Base-by-base conservation (phyloP, 2,329 filamentous ascomycete species). In the Elsinoe necatrix region DNA sequence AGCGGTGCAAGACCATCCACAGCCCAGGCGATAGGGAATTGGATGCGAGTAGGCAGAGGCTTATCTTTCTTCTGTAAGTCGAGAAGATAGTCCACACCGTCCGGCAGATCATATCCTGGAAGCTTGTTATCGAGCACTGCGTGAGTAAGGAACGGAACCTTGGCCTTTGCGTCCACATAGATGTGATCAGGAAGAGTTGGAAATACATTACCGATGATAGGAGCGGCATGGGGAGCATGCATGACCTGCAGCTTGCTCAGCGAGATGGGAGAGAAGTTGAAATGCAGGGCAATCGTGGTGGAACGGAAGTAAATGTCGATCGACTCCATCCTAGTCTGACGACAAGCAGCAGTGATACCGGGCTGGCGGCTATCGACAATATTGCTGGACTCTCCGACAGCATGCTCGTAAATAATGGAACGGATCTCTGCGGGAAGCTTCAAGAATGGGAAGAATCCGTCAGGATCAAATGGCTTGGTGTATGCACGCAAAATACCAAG, bases 391-490 rank as follows among this genome's bases (percentile, higher is more conserved):
- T 34, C 12, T 14, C 11, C 16, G 14, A 50, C n/a, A 16, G 25
- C 14, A 31, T 54, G 50, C 35, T 42, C 42, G 20, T 55, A 55
- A 6, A 55, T 20, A 37, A 47, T 47, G 23, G 25, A 5, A 25
- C 54, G 35, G 14, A 55, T 23, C 41, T 55, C 54, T 14, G 54
- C 37, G 14, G 54, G 37, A 18, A 55, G 41, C 9, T 55, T 27
- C 21, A 55, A 21, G 39, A 55, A 55, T 4, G 54, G 20, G 54
- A 54, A 54, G 12, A 16, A 11, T 18, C 45, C 45, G 11, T 31
- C 25, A 6, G 27, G 25, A 12, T 7, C 6, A 4, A n/a, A 11
- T 20, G 39, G 16, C 39, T 20, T 21, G 39, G 4, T 16, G 7
- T 4, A 21, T 43, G 21, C 4, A 21, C 21, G 39, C 7, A 21